These are phyloP conservation scores for Monosporozyma servazzii DNA, from an alignment of 805 yeast genomes.

Conservation along the genomic window DNA sequence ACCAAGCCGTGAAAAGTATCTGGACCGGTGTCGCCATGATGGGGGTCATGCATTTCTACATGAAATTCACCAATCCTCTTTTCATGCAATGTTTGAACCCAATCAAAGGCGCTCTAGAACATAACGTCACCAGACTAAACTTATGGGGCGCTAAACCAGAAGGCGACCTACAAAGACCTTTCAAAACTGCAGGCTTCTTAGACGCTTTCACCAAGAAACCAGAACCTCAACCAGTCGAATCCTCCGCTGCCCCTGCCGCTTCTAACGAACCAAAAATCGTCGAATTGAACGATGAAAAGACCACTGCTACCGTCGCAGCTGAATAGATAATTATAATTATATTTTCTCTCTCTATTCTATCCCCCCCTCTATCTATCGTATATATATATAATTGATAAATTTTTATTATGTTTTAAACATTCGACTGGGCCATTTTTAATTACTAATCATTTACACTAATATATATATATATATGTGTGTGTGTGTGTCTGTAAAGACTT, in stretches of 20 bases:
- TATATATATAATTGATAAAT: background rate
- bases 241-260: background rate
- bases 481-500: too few relatives aligned
- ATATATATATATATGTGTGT: background rate
- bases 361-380: too few relatives aligned
- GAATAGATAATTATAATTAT: background rate
- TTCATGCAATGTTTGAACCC: conserved; percentile 90
- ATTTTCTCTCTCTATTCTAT: background rate
- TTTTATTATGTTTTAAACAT: background rate
- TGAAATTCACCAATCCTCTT: conserved; percentile 95
- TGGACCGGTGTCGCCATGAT: conserved; percentile 91
- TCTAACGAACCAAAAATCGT: conserved; percentile 7
- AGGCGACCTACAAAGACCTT: conserved; percentile 94
- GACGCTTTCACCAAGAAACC: conserved; percentile 34
- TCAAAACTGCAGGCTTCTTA: conserved; percentile 77
- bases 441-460: too few relatives aligned
- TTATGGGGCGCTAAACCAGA: conserved; percentile 70
- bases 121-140: conserved; percentile 86
- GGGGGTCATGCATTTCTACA: conserved; percentile 95
- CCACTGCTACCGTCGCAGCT: conserved; percentile 2
- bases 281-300: conserved; percentile 5
- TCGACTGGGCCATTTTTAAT: too few relatives aligned
- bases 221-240: background rate
- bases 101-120: conserved; percentile 79
- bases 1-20: conserved; percentile 68